Conservation (phyloP, 2,329 filamentous ascomycete species). For the Penicillium sp. region DNA sequence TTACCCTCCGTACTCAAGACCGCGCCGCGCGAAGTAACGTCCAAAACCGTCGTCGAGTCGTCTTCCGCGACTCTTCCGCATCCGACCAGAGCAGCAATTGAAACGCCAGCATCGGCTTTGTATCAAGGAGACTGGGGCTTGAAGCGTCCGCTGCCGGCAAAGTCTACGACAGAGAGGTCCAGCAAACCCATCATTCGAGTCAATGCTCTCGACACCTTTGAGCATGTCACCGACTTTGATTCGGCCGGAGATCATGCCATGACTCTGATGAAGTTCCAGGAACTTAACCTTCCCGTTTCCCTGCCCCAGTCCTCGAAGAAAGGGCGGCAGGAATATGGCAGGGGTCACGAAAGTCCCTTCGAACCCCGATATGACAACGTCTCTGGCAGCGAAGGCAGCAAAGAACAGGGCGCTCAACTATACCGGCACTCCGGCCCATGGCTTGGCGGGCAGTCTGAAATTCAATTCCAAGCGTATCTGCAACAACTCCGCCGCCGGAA, state of each 20-base stretch:
- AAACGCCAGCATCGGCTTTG: slow-evolving; percentile 69
- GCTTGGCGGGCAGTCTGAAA: slow-evolving; percentile 53
- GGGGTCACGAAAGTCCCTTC: slow-evolving; percentile 36
- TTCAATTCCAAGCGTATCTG: slow-evolving; percentile 53
- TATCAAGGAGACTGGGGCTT: slow-evolving; percentile 85
- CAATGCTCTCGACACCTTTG: slow-evolving; percentile 74
- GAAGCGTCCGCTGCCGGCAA: slow-evolving; percentile 76
- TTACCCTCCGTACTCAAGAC: slow-evolving; percentile 71
- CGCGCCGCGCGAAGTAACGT: slow-evolving; percentile 51
- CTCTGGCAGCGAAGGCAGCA: slow-evolving; percentile 28
- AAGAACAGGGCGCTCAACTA: slow-evolving; percentile 36
- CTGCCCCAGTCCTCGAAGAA: slow-evolving; percentile 29
- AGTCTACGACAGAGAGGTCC: slow-evolving; percentile 66
- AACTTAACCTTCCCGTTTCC: slow-evolving; percentile 70
- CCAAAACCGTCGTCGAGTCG: slow-evolving; percentile 51
- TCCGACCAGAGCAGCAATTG: slow-evolving; percentile 80
- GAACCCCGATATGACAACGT: slow-evolving; percentile 45
- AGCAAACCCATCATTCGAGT: slow-evolving; percentile 71
- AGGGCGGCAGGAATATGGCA: neutral
- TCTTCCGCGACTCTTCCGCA: slow-evolving; percentile 69
- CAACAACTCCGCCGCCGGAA: slow-evolving; percentile 41
- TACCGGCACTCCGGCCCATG: slow-evolving; percentile 60
- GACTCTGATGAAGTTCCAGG: slow-evolving; percentile 80
- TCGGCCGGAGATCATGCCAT: slow-evolving; percentile 77
- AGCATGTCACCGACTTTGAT: slow-evolving; percentile 84